Conservation (phyloP, 768 basidiomycete species). For the Crepidotus variabilis region DNA sequence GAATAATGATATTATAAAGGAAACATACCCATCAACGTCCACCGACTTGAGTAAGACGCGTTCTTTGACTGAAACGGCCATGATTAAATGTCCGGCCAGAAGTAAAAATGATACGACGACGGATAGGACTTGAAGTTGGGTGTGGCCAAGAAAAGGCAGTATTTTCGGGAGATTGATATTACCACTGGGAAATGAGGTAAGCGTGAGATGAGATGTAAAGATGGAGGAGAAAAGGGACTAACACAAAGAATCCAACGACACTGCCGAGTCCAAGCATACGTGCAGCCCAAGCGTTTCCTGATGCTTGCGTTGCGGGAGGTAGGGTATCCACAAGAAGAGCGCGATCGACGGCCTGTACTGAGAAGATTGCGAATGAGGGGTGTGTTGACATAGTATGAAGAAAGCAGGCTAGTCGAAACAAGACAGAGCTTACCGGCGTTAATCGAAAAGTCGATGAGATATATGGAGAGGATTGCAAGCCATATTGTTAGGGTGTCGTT, state of each 20-base stretch:
- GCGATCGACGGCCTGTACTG: slow-evolving; percentile 87
- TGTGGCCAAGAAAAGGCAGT: slow-evolving; percentile 73
- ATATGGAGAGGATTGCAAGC: slow-evolving; percentile 61
- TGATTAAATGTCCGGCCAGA: slow-evolving; percentile 59
- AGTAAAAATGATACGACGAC: slow-evolving; percentile 71
- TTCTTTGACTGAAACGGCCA: slow-evolving; percentile 64
- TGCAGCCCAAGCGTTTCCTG: slow-evolving; percentile 93
- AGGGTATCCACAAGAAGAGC: slow-evolving; percentile 87
- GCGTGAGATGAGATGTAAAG: background rate
- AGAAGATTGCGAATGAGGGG: background rate
- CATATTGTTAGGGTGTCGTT: slow-evolving; percentile 67
- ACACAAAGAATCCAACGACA: slow-evolving; percentile 88
- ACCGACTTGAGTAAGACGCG: slow-evolving; percentile 51
- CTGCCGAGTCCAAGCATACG: slow-evolving; percentile 88
- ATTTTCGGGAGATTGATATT: slow-evolving; percentile 69
- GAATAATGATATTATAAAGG: background rate
- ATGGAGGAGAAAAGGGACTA: slow-evolving; percentile 23
- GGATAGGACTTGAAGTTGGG: slow-evolving; percentile 79
- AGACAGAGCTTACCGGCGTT: slow-evolving; percentile 35
- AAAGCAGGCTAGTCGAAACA: background rate
- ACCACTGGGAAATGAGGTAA: slow-evolving; percentile 45
- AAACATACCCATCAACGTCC: slow-evolving; percentile 14
- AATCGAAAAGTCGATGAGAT: slow-evolving; percentile 56
- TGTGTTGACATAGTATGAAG: background rate
- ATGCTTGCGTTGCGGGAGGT: slow-evolving; percentile 69